Evolutionary conservation across 768 basidiomycete genomes (phyloP), one percentile per base, ranked within the genome.

Genomic region (Lentinula aciculospora): DNA sequence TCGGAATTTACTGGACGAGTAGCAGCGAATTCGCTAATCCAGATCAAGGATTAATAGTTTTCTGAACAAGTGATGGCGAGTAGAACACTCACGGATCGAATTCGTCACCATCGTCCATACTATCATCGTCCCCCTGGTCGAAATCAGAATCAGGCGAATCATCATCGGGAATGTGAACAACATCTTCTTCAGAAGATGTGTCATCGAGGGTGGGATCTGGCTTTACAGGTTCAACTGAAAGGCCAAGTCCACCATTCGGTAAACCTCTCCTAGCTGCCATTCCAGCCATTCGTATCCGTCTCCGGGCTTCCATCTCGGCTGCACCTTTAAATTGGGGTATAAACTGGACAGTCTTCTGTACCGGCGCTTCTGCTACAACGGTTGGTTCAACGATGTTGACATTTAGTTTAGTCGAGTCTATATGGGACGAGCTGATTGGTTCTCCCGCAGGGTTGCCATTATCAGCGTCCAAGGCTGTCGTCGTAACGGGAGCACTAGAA

Each of bases 251-350:
- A n/a, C 67, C 78, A 59, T 36, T 70, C 67, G 15, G 23, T 5
- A 27, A 6, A 3, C 54, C 54, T 32, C 40, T 44, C 31, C 51
- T 36, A 8, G 54, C 54, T 12, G 54, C 54, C 54, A 56, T 56
- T 32, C 86, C 85, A 39, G 81, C 81, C 75, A 93, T 81, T 12
- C 91, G 78, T 39, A 79, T 69, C 56, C 79, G 78, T 25, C 92
- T 72, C 15, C 90, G 76, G 3, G 79, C 82, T 61, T 92, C 92
- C 90, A 92, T 92, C 68, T 94, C 89, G n/a, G 83, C 90, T 0
- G 88, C 86, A 7, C 88, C 85, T 62, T 84, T 88, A 73, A 93
- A 92, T 51, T 81, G 86, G 17, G 91, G 91, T 25, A 88, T 75
- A 63, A 91, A 92, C 54, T 79, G 82, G 4, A 79, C 71, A 12